Base-by-base conservation (phyloP, 805 yeast species). In the Yarrowia hollandica region DNA sequence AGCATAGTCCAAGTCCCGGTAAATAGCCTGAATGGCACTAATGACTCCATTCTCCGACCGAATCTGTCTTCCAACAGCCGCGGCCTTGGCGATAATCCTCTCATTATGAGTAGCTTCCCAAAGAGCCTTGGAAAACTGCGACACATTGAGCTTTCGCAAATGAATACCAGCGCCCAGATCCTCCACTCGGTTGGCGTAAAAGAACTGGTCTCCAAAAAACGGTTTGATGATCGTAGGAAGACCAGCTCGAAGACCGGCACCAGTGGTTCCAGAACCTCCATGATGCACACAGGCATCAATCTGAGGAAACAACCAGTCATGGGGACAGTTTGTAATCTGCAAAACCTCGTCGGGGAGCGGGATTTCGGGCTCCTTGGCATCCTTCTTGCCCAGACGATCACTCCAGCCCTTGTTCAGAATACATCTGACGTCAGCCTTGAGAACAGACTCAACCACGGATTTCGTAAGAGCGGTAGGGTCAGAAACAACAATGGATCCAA, bases 181-280 rank as follows among this genome's bases (percentile, higher is more conserved):
- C 64, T 90, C 96, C 2, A 92, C 86, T 61, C 97, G 77, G 19
- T 80, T 76, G 0, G 96, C 97, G 70, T 88, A 92, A 69, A 92
- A 92, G 68, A 88, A 91, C 72, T 92, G 98, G 71, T 92, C 98
- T 0, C 97, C 98, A 70, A 92, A 92, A 68, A 92, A 92, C 1
- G 98, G 98, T 70, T 91, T 92, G 65, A 92, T 83, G 30, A 92
- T 79, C 0, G 96, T 90, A 1, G 98, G 97, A 28, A 87, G 71
- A 0, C 98, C 98, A 12, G 88, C 86, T 62, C 91, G 76, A 59
- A 92, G 70, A 1, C 95, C 80, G 0, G 97, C 96, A 7, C 98
- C 98, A 0, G 97, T 92, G 0, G 97, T 89, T 1, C 98, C 98
- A 0, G 96, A 86, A 0, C 98, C 98, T 35, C 98, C 98, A 69